Conservation (phyloP, 257 asterid genomes). For the Gentiana straminea region DNA sequence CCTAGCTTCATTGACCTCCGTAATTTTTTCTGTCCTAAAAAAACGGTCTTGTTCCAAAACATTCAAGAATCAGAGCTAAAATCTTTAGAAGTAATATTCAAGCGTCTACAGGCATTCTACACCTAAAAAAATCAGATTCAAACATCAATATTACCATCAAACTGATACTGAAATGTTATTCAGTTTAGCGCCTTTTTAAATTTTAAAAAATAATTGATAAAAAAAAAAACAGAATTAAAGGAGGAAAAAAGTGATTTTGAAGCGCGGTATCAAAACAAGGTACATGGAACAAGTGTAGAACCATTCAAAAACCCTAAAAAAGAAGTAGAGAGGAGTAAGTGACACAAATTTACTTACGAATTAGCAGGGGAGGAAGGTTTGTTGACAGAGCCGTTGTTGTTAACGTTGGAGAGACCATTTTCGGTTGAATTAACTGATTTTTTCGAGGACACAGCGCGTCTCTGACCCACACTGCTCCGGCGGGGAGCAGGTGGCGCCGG, state of each 20-base stretch:
- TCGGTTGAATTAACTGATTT: conserved; percentile 39
- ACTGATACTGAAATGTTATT: no score
- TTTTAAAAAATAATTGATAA: not conserved
- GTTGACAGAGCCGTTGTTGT: conserved; percentile 24
- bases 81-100: no score
- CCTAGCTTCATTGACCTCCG: no score
- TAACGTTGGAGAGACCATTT: conserved; percentile 27
- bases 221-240: not conserved
- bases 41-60: no score
- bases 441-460: conserved; percentile 30
- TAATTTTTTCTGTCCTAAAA: no score
- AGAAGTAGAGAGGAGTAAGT: not conserved
- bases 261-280: not conserved
- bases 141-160: no score
- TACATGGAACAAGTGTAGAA: not conserved
- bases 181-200: no score
- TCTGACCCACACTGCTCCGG: conserved; percentile 40
- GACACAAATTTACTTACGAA: conserved; percentile 29
- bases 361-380: conserved; percentile 47
- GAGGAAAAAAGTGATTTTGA: not conserved
- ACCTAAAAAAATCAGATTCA: no score
- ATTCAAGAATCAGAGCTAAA: no score
- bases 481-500: conserved; percentile 31
- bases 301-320: not conserved
- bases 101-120: no score